Evolutionary conservation across 192 early-diverging fungal species (phyloP).

Genomic region (Anaeromyces robustus): DNA sequence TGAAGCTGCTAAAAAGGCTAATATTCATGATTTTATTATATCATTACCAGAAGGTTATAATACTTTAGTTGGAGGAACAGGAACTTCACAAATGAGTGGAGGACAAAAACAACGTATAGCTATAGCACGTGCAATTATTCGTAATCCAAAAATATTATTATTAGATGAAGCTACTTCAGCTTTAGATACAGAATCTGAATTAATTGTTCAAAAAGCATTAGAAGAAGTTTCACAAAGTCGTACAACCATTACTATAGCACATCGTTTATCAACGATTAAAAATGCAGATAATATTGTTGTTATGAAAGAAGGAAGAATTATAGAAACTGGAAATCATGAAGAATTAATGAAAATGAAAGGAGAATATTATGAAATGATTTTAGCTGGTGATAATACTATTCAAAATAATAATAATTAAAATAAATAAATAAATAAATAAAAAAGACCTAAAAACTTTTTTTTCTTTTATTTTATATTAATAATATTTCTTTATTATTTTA

Average conservation of each 20-base stretch:
- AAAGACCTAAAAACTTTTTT: too few species aligned
- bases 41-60: conserved; percentile 22
- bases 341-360: not conserved
- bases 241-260: too few species aligned
- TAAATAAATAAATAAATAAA: too few species aligned
- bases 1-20: conserved; percentile 35
- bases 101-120: conserved; percentile 74
- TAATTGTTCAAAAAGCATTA: too few species aligned
- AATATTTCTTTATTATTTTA: too few species aligned
- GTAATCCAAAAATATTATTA: not conserved
- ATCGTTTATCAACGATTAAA: too few species aligned
- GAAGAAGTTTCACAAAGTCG: too few species aligned
- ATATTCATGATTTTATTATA: conserved; percentile 43
- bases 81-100: conserved; percentile 39
- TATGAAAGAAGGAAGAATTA: conserved; percentile 16
- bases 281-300: conserved; percentile 2
- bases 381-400: too few species aligned
- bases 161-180: conserved; percentile 46
- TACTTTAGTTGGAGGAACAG: conserved; percentile 23
- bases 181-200: conserved; percentile 50
- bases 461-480: too few species aligned
- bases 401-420: too few species aligned
- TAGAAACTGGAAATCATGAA: conserved; percentile 19
- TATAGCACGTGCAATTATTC: conserved; percentile 15
- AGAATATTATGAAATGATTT: too few species aligned